A percentile compares a stretch with the other conserved stretches of the same genome.
phyloP scores from a whole-genome alignment of 305 asterid genomes.

The Solanum chacoense region DNA sequence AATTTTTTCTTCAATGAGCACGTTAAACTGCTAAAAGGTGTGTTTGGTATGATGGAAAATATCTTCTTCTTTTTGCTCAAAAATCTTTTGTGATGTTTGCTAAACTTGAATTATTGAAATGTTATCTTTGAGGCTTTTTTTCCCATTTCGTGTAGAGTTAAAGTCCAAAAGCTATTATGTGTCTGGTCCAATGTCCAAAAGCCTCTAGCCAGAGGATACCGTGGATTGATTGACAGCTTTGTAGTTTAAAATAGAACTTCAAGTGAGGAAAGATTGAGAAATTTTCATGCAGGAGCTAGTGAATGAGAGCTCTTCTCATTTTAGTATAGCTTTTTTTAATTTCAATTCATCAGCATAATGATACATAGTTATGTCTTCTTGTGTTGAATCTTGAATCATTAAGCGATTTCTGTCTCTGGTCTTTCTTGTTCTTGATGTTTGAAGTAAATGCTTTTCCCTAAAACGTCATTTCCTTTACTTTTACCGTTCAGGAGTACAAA shows the following conservation, averaged over 20 bases:
- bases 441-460: neutral
- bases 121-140: neutral
- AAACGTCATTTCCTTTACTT: neutral
- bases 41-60: neutral
- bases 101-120: neutral
- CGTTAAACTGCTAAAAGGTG: neutral
- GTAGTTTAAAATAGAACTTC: neutral
- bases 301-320: neutral
- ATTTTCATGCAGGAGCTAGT: neutral
- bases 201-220: neutral
- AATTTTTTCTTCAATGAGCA: neutral
- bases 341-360: neutral
- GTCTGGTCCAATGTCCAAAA: neutral
- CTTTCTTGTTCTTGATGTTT: neutral
- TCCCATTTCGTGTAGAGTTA: neutral
- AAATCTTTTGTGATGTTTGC: neutral
- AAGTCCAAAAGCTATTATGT: neutral
- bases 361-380: neutral
- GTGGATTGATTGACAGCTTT: neutral
- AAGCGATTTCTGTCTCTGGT: neutral
- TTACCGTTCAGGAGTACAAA: slow-evolving; percentile 46
- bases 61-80: neutral
- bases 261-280: neutral
- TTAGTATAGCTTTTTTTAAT: neutral
- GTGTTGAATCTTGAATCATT: neutral